Evolutionary conservation across 2,329 filamentous ascomycete species (phyloP).

Genomic region (Chaetomium olivaceum): DNA sequence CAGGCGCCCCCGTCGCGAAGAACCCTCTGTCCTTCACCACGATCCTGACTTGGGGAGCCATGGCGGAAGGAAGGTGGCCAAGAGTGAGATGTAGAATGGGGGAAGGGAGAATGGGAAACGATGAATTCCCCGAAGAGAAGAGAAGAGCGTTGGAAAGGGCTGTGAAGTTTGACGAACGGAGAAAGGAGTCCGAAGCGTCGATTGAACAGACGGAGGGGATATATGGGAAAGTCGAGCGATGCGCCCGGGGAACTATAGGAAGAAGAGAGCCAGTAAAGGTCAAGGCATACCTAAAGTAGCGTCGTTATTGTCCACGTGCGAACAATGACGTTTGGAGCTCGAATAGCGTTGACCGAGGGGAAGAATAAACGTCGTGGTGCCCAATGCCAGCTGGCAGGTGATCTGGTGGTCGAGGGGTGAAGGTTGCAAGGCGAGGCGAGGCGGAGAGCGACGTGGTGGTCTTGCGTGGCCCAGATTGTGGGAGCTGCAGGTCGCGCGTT

Average conservation of each 20-base stretch:
- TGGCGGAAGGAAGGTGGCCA: constrained; percentile 2
- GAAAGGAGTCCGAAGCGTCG: background rate
- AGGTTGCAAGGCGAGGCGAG: constrained; percentile 10
- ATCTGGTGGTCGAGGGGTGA: constrained; percentile 8
- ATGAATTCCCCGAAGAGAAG: background rate
- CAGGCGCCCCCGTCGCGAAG: background rate
- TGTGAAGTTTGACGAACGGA: background rate
- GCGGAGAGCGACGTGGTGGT: constrained; percentile 22
- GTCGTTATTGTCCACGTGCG: constrained; percentile 11
- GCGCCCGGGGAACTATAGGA: background rate
- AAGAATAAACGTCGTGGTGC: constrained; percentile 19
- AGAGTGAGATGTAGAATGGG: background rate
- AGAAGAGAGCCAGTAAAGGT: background rate
- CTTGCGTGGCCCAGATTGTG: constrained; percentile 9
- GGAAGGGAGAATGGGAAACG: background rate
- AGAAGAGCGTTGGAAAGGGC: background rate
- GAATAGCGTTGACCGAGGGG: background rate
- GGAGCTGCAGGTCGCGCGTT: constrained; percentile 1
- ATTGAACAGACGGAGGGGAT: constrained; percentile 5
- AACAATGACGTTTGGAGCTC: constrained; percentile 7
- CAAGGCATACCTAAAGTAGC: constrained; percentile 14
- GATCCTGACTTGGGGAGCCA: constrained; percentile 15
- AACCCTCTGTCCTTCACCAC: constrained; percentile 11
- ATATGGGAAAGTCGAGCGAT: background rate
- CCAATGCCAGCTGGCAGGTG: constrained; percentile 31